Percentiles rank a stretch among this genome's conserved stretches.
Evolutionary conservation across 148 eudicot species (phyloP).

Genomic region (Chenopodium formosanum): DNA sequence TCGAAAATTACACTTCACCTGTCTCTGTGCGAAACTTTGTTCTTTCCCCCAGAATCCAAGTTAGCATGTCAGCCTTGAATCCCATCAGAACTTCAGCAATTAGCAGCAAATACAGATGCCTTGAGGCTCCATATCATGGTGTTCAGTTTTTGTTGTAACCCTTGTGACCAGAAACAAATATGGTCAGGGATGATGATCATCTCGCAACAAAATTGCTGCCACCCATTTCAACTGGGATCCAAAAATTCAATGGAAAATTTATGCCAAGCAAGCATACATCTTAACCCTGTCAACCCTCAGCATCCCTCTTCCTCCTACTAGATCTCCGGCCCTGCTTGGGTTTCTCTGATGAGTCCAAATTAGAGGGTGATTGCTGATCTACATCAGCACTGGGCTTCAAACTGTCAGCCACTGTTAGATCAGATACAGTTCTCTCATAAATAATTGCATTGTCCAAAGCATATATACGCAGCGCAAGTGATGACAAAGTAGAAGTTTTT

Average conservation of each 20-base stretch:
- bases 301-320: constrained; percentile 44
- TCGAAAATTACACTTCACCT: constrained; percentile 13
- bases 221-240: constrained; percentile 13
- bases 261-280: background rate
- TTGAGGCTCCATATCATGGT: background rate
- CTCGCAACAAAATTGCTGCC: constrained; percentile 20
- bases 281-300: constrained; percentile 21
- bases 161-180: constrained; percentile 21
- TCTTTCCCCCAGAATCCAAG: constrained; percentile 20
- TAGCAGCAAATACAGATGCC: constrained; percentile 12
- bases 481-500: constrained; percentile 56
- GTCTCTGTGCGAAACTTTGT: background rate
- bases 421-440: constrained; percentile 36
- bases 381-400: constrained; percentile 24
- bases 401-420: constrained; percentile 23
- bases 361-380: constrained; percentile 38
- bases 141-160: background rate
- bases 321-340: constrained; percentile 37
- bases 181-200: constrained; percentile 7
- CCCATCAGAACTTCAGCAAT: background rate
- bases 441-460: constrained; percentile 61
- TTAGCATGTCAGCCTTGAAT: constrained; percentile 28
- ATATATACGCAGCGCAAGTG: constrained; percentile 66
- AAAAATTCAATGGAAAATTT: background rate
- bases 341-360: constrained; percentile 38